Evolutionary conservation across 164 flowering plant genomes (phyloP).

Genomic region (Magnolia sinica): DNA sequence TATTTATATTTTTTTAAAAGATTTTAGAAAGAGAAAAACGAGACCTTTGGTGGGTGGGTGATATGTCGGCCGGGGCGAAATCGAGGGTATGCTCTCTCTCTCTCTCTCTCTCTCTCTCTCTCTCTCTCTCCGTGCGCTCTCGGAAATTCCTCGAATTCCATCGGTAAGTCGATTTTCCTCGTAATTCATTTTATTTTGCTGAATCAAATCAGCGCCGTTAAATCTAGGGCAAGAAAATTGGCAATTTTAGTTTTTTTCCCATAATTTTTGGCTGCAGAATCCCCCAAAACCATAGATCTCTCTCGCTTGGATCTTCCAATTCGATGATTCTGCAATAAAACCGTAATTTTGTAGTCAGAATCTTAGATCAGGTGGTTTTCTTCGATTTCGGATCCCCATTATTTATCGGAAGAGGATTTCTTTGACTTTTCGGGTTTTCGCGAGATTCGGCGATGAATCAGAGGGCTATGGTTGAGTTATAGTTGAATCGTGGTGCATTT

Average conservation of each 20-base stretch:
- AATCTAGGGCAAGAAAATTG: background rate
- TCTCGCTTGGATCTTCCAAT: conserved; percentile 1
- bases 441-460: background rate
- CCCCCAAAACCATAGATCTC: conserved; percentile 36
- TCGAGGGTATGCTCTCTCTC: conserved; percentile 11
- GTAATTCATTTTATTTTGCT: background rate
- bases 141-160: background rate
- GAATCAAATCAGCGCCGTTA: conserved; percentile 4
- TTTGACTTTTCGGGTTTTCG: background rate
- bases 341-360: conserved; percentile 7
- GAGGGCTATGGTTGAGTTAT: background rate
- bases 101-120: background rate
- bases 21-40: background rate
- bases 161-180: conserved; percentile 10
- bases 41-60: conserved; percentile 8
- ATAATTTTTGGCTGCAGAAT: background rate
- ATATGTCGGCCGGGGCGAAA: conserved; percentile 14
- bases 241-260: background rate
- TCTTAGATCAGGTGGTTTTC: conserved; percentile 6
- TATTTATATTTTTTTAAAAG: too few relatives aligned
- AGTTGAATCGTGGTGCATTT: conserved; percentile 4
- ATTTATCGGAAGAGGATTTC: background rate
- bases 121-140: conserved; percentile 2
- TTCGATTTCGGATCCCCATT: conserved; percentile 3
- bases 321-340: background rate